Conservation (phyloP, 2,329 filamentous ascomycete genomes). For the Talaromyces sp. region DNA sequence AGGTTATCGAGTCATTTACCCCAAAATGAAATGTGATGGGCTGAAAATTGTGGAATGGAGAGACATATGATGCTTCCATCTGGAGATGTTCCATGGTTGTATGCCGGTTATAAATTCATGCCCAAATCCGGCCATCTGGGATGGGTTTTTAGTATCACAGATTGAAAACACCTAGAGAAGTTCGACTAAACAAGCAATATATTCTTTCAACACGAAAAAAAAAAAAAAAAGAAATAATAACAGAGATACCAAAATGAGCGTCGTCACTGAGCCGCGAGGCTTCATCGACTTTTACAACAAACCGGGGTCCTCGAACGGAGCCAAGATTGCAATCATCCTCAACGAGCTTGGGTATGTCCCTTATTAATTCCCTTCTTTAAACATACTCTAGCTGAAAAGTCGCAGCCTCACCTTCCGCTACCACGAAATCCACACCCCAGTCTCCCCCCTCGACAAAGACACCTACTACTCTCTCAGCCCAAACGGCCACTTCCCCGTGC, state of each 20-base stretch:
- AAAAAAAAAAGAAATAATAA: too few species aligned
- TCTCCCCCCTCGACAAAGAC: not conserved
- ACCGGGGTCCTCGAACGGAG: not conserved
- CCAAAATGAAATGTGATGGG: not conserved
- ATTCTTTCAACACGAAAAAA: too few species aligned
- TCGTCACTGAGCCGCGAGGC: not conserved
- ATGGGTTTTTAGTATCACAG: not conserved
- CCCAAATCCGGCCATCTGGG: not conserved
- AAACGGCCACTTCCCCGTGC: not conserved
- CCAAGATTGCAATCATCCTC: slow-evolving; percentile 2
- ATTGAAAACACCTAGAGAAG: too few species aligned
- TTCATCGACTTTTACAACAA: slow-evolving; percentile 3
- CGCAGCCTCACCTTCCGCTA: not conserved
- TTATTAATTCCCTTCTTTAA: not conserved
- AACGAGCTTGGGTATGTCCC: not conserved
- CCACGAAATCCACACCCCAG: not conserved
- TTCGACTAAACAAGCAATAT: too few species aligned
- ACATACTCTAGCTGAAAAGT: not conserved
- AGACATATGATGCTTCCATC: not conserved
- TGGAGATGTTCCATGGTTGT: not conserved
- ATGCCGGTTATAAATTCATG: not conserved
- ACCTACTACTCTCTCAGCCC: not conserved
- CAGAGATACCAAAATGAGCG: slow-evolving; percentile 1
- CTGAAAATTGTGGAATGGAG: not conserved
- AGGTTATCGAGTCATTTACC: not conserved